Conservation (phyloP, 2,329 filamentous ascomycete genomes). For the Neonectria ditissima region DNA sequence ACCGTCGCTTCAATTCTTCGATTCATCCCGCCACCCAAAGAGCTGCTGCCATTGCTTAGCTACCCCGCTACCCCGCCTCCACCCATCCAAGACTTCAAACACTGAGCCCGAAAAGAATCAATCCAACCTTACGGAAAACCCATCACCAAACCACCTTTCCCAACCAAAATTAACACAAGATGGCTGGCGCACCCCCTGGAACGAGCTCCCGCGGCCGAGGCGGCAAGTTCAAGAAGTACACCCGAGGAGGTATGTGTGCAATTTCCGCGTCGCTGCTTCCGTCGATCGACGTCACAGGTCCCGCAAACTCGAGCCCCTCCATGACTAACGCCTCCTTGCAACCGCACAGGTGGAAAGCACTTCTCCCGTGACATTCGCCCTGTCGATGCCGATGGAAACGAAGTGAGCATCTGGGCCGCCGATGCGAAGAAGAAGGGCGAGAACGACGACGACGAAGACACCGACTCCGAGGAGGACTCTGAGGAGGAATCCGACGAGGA, state of each 20-base stretch:
- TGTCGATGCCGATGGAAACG: constrained; percentile 88
- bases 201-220: constrained; percentile 78
- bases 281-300: constrained; percentile 8
- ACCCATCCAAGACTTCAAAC: constrained; percentile 23
- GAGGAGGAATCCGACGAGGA: constrained; percentile 65
- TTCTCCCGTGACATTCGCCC: constrained; percentile 94
- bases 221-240: constrained; percentile 95
- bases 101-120: constrained; percentile 8
- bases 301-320: neutral
- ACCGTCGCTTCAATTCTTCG: neutral
- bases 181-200: constrained; percentile 60
- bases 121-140: constrained; percentile 24
- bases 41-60: constrained; percentile 27
- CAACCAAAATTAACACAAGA: constrained; percentile 45
- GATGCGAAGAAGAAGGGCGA: constrained; percentile 61
- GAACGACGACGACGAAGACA: constrained; percentile 65
- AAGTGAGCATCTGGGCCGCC: constrained; percentile 87
- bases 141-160: constrained; percentile 15
- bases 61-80: constrained; percentile 56
- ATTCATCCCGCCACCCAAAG: constrained; percentile 9
- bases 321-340: constrained; percentile 29
- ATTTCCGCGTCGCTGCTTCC: neutral
- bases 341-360: constrained; percentile 82
- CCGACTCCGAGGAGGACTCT: constrained; percentile 64
- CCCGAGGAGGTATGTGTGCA: constrained; percentile 79